phyloP scores from a whole-genome alignment of 2,329 filamentous ascomycete species.

The Corynespora cassiicola region DNA sequence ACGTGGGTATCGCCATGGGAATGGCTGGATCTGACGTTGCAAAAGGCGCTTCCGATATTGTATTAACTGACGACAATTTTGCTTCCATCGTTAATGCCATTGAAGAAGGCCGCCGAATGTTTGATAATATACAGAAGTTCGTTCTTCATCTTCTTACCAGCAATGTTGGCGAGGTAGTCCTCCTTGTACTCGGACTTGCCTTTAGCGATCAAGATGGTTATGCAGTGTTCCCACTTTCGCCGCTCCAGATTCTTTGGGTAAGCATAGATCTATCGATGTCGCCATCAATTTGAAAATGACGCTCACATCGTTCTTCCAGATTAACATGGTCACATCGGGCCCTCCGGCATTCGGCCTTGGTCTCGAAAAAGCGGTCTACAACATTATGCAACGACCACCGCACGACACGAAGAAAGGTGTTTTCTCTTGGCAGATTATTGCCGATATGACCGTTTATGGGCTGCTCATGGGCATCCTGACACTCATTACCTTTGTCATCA shows the following conservation, averaged over 20 bases:
- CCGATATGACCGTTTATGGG: slow-evolving; percentile 45
- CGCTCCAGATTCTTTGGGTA: slow-evolving; percentile 47
- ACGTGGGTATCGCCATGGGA: slow-evolving; percentile 56
- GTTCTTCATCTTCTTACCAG: slow-evolving; percentile 40
- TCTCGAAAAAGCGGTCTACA: slow-evolving; percentile 40
- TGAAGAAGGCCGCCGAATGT: slow-evolving; percentile 53
- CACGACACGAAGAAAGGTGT: slow-evolving; percentile 32
- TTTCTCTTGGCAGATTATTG: slow-evolving; percentile 42
- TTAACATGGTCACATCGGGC: slow-evolving; percentile 47
- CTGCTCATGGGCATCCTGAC: slow-evolving; percentile 41
- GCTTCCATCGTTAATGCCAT: slow-evolving; percentile 54
- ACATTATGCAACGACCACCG: slow-evolving; percentile 39
- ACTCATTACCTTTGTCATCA: slow-evolving; percentile 39
- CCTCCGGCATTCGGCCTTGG: slow-evolving; percentile 44
- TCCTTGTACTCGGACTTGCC: slow-evolving; percentile 41
- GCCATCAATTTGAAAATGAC: too few relatives aligned
- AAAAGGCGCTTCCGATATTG: slow-evolving; percentile 53
- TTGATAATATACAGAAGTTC: slow-evolving; percentile 55
- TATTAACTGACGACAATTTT: slow-evolving; percentile 54
- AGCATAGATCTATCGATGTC: too few relatives aligned
- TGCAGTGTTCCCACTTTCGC: slow-evolving; percentile 45
- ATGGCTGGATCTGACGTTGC: slow-evolving; percentile 52
- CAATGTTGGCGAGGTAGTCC: slow-evolving; percentile 43
- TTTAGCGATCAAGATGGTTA: slow-evolving; percentile 39
- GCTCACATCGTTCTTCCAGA: too few relatives aligned